Conservation (phyloP, 345 rosid genomes). For the Brassica juncea region DNA sequence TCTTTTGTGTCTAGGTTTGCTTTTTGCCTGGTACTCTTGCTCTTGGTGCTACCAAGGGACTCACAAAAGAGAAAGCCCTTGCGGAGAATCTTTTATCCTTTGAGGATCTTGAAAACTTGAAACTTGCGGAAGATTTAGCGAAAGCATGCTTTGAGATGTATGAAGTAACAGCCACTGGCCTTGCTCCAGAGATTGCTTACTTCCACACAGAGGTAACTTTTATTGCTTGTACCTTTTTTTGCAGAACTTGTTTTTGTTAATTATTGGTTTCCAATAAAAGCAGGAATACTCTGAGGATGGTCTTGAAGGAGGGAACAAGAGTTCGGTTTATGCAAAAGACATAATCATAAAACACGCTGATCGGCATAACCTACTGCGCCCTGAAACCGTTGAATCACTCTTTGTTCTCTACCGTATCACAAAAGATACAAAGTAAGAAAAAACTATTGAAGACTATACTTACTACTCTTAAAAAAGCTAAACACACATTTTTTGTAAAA, state of each 20-base stretch:
- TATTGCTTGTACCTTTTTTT: not conserved
- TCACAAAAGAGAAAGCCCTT: conserved; percentile 78
- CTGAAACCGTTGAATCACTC: conserved; percentile 90
- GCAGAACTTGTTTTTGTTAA: conserved; percentile 3
- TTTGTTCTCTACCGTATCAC: conserved; percentile 84
- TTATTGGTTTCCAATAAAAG: conserved; percentile 29
- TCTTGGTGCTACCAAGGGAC: conserved; percentile 93
- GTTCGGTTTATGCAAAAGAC: conserved; percentile 69
- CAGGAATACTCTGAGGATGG: conserved; percentile 84
- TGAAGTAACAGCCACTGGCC: conserved; percentile 91
- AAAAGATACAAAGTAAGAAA: conserved; percentile 69
- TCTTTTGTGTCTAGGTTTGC: conserved; percentile 61
- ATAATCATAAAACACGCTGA: conserved; percentile 84
- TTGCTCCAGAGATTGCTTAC: conserved; percentile 97
- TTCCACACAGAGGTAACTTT: conserved; percentile 79
- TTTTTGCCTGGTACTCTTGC: conserved; percentile 96
- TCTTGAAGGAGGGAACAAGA: conserved; percentile 89
- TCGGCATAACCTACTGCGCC: conserved; percentile 91
- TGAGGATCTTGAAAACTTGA: conserved; percentile 86
- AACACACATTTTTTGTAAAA: not conserved
- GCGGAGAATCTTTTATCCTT: conserved; percentile 74
- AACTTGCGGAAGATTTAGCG: conserved; percentile 92
- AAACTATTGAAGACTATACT: not conserved
- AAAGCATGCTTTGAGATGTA: conserved; percentile 97
- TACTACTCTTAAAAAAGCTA: not conserved